Evolutionary conservation across 2,329 filamentous ascomycete genomes (phyloP).

Genomic region (Trichoderma guizhouense): DNA sequence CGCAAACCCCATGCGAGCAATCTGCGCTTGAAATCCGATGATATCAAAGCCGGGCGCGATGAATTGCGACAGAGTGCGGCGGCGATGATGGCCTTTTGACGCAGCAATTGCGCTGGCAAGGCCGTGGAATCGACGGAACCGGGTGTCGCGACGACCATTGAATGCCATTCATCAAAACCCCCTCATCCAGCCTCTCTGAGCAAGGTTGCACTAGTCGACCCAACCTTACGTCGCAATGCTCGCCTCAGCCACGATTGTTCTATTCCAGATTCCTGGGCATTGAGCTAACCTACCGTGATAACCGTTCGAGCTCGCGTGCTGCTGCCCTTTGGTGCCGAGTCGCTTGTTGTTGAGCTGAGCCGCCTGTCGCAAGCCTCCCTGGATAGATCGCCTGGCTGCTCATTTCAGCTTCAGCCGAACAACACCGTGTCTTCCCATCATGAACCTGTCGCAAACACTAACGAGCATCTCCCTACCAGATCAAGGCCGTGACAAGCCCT

Average conservation of each 20-base stretch:
- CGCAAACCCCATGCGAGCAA: conserved; percentile 1
- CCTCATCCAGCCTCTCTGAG: conserved; percentile 6
- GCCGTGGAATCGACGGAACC: not conserved
- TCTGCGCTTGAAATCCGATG: not conserved
- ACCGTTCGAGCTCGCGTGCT: not conserved
- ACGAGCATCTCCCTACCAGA: not conserved
- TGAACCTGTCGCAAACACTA: not conserved
- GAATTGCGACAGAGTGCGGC: not conserved
- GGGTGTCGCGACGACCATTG: not conserved
- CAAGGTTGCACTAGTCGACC: conserved; percentile 2
- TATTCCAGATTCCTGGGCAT: not conserved
- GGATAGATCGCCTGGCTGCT: not conserved
- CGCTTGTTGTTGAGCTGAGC: not conserved
- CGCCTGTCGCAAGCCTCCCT: not conserved
- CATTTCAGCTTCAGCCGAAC: not conserved
- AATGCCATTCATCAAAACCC: not conserved
- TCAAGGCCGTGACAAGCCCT: not conserved
- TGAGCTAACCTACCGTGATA: not conserved
- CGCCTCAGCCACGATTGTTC: conserved; percentile 5
- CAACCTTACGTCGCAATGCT: not conserved
- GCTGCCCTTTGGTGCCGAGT: not conserved
- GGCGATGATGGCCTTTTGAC: not conserved
- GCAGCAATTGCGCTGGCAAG: not conserved
- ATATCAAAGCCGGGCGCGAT: not conserved
- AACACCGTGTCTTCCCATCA: not conserved